These are phyloP conservation scores for Apiospora pterosperma DNA, from an alignment of 2,329 filamentous ascomycete species.

Conservation along the genomic window DNA sequence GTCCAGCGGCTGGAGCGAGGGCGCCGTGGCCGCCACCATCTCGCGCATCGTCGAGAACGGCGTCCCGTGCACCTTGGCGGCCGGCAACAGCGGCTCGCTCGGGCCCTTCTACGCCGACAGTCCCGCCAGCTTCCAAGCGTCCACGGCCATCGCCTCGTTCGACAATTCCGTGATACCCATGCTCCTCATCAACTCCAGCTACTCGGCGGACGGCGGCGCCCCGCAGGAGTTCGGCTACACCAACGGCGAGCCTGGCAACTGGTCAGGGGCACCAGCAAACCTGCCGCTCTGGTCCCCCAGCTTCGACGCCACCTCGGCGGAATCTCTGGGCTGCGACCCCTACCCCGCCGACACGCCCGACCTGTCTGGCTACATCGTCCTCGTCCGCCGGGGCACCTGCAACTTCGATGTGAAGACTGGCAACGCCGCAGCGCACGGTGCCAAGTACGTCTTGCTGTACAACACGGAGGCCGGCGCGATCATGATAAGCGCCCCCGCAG, in stretches of 20 bases:
- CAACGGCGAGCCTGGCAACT: conserved; percentile 41
- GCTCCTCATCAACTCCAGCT: conserved; percentile 40
- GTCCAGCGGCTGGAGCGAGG: conserved; percentile 48
- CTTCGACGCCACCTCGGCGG: conserved; percentile 43
- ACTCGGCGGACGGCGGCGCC: conserved; percentile 32
- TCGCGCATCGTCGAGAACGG: conserved; percentile 51
- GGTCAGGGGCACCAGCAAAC: conserved; percentile 35
- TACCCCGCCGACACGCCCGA: conserved; percentile 53
- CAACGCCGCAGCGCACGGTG: conserved; percentile 52
- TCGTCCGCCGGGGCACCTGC: conserved; percentile 58
- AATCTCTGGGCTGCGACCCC: conserved; percentile 48
- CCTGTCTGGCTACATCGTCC: conserved; percentile 53
- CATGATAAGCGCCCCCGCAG: conserved; percentile 24
- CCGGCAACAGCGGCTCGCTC: conserved; percentile 44
- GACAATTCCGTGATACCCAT: conserved; percentile 43
- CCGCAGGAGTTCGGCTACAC: conserved; percentile 38
- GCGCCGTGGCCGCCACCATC: conserved; percentile 47
- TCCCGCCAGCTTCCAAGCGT: conserved; percentile 43
- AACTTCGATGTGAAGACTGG: conserved; percentile 50
- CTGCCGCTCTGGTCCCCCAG: conserved; percentile 48
- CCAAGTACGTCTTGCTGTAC: conserved; percentile 59
- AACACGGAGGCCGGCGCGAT: conserved; percentile 38
- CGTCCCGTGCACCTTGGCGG: conserved; percentile 50
- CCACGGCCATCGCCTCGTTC: conserved; percentile 47
- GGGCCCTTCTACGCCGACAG: conserved; percentile 49